Evolutionary conservation across 768 basidiomycete species (phyloP), one percentile per base, ranked within the genome.

Genomic region (Daedaleopsis nitida): DNA sequence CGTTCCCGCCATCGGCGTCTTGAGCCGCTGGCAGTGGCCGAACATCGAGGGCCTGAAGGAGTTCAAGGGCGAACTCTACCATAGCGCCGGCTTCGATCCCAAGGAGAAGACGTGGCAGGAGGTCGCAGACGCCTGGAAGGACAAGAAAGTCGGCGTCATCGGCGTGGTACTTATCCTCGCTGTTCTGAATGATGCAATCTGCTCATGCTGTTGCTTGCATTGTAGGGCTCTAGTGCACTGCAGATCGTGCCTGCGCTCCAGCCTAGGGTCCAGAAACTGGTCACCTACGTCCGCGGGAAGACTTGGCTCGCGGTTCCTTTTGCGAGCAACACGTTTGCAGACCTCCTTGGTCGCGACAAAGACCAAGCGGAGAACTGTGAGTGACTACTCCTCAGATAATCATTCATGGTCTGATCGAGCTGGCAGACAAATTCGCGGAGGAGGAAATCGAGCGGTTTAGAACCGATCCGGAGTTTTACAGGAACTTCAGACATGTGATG

Each of bases 21-120:
- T 87, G 49, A 85, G 82, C 52, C 72, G 83, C 7, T 88, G 86
- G 86, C 75, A 79, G 32, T 89, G 86, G 88, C 89, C 88, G 2
- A 80, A 86, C 49, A 87, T 89, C 47, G 70, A 75, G 10, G 87
- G 86, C 4, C 68, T 88, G 32, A 72, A 83, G 16, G 74, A 70
- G 9, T 90, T 86, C 72, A 74, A 80, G 61, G 89, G 88, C 6
- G 77, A 74, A 52, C 70, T 88, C 13, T 72, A 86, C 1, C 89
- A 91, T 65, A 85, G 83, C n/a, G 88, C 87, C 0, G 69, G 80
- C 2, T 88, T 87, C 84, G 80, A 83, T 16, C 74, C 75, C 24
- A 64, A 64, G 13, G 65, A 66, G 17, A 69, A 69, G 45, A 66
- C 66, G 8, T 81, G 79, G 80, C 69, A 78, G 66, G 79, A 80